A percentile compares a stretch with the other conserved stretches of the same genome.
These are phyloP conservation scores for Pyrus betulifolia DNA, from an alignment of 306 rosid species.

Conservation along the genomic window DNA sequence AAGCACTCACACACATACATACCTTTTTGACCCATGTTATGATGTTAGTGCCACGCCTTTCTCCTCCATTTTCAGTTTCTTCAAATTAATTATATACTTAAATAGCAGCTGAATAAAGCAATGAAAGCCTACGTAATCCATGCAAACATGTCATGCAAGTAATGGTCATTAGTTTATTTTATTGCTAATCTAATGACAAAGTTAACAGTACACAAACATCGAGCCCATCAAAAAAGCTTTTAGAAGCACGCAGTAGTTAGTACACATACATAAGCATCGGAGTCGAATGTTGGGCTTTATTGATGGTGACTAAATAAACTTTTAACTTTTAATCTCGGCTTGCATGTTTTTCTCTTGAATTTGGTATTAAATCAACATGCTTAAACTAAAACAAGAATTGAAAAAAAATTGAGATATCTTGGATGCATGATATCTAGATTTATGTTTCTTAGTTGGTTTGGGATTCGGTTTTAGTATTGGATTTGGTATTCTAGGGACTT, in stretches of 20 bases:
- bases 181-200: neutral
- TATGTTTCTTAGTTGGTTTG: no score
- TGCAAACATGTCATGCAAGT: slow-evolving; percentile 49
- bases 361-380: no score
- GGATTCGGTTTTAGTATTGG: no score
- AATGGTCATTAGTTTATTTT: slow-evolving; percentile 6
- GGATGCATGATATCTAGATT: no score
- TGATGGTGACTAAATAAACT: slow-evolving; percentile 16
- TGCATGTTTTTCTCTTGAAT: neutral
- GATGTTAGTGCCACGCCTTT: slow-evolving; percentile 41
- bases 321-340: slow-evolving; percentile 15
- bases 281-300: slow-evolving; percentile 14
- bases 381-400: no score
- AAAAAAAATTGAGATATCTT: no score
- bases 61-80: slow-evolving; percentile 6
- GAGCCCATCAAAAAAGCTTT: slow-evolving; percentile 32
- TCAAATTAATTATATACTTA: neutral
- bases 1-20: neutral
- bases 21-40: slow-evolving; percentile 47
- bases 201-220: slow-evolving; percentile 18
- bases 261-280: neutral
- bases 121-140: slow-evolving; percentile 35
- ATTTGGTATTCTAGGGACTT: no score
- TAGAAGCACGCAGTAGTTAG: neutral
- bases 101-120: neutral